phyloP scores from a whole-genome alignment of 164 flowering plant genomes.

The Tetracentron sinense region DNA sequence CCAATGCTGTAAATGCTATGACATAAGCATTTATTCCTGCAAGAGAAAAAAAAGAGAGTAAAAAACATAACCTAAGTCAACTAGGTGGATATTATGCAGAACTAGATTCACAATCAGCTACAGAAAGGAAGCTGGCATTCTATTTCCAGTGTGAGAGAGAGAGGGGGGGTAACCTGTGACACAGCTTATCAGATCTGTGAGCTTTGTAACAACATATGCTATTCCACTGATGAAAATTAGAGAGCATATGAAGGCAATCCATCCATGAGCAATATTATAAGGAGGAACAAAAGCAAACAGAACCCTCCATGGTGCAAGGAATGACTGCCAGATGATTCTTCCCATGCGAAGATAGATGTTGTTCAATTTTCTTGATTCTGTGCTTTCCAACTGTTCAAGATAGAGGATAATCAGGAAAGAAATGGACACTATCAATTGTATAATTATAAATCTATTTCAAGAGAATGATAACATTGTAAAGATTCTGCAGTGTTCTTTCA shows the following conservation, averaged over 20 bases:
- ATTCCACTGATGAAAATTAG: slow-evolving; percentile 79
- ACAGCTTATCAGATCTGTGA: slow-evolving; percentile 87
- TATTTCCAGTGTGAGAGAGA: not conserved
- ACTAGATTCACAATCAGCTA: not conserved
- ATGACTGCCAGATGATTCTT: slow-evolving; percentile 51
- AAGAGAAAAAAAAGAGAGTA: not conserved
- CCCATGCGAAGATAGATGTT: slow-evolving; percentile 32
- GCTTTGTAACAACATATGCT: slow-evolving; percentile 65
- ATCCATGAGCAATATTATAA: slow-evolving; percentile 77
- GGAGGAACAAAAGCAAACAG: slow-evolving; percentile 88
- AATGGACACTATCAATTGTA: not conserved
- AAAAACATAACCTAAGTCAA: not conserved
- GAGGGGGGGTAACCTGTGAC: slow-evolving; percentile 58
- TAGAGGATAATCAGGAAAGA: slow-evolving; percentile 11
- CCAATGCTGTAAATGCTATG: slow-evolving; percentile 90
- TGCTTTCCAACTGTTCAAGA: slow-evolving; percentile 53
- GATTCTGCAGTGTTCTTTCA: not conserved
- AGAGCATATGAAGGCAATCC: slow-evolving; percentile 84
- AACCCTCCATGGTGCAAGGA: slow-evolving; percentile 77
- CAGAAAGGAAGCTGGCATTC: not conserved
- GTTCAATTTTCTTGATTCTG: slow-evolving; percentile 47
- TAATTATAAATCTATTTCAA: not conserved
- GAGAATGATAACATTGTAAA: not conserved
- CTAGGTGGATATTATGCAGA: not conserved
- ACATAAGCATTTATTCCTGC: slow-evolving; percentile 87